Evolutionary conservation across 1,284 basidiomycete genomes (phyloP).

Genomic region (Trametes polyzona): DNA sequence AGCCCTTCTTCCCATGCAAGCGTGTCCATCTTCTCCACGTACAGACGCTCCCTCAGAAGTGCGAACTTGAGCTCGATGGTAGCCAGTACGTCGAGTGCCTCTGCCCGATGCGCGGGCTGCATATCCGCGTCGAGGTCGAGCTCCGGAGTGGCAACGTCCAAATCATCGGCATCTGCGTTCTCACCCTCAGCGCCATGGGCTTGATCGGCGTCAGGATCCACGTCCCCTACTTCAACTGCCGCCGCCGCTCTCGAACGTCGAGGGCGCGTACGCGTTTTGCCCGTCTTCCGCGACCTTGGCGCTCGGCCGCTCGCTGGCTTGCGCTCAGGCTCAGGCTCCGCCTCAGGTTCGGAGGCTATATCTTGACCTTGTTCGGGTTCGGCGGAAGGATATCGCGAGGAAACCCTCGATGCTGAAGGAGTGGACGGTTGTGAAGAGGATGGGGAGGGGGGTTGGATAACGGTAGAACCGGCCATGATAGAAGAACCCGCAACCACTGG

Average conservation of each 20-base stretch:
- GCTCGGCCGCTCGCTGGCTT: slow-evolving; percentile 35
- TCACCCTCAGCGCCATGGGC: slow-evolving; percentile 45
- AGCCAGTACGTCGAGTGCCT: slow-evolving; percentile 78
- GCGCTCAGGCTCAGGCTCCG: slow-evolving; percentile 31
- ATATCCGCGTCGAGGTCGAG: slow-evolving; percentile 36
- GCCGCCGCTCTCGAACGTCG: slow-evolving; percentile 35
- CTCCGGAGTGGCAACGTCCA: slow-evolving; percentile 27
- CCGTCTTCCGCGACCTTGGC: slow-evolving; percentile 33
- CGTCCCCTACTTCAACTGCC: slow-evolving; percentile 40
- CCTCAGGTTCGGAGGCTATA: slow-evolving; percentile 31
- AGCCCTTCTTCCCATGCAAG: slow-evolving; percentile 78
- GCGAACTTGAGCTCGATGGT: slow-evolving; percentile 81
- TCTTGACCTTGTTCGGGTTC: slow-evolving; percentile 32
- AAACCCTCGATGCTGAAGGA: slow-evolving; percentile 39
- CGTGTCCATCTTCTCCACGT: slow-evolving; percentile 82
- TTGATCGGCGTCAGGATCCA: slow-evolving; percentile 45
- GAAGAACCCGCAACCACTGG: slow-evolving; percentile 48
- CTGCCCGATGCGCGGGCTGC: slow-evolving; percentile 59
- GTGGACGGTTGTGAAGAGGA: slow-evolving; percentile 39
- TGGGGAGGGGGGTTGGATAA: slow-evolving; percentile 44
- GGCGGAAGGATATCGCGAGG: slow-evolving; percentile 51
- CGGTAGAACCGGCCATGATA: slow-evolving; percentile 53
- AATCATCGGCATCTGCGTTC: slow-evolving; percentile 28
- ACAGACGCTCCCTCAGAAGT: slow-evolving; percentile 70
- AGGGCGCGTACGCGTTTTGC: slow-evolving; percentile 24